A percentile compares a stretch with the other conserved stretches of the same genome.
Conservation (phyloP, 2,329 filamentous ascomycete genomes). For the Ceratocystis colombiana region DNA sequence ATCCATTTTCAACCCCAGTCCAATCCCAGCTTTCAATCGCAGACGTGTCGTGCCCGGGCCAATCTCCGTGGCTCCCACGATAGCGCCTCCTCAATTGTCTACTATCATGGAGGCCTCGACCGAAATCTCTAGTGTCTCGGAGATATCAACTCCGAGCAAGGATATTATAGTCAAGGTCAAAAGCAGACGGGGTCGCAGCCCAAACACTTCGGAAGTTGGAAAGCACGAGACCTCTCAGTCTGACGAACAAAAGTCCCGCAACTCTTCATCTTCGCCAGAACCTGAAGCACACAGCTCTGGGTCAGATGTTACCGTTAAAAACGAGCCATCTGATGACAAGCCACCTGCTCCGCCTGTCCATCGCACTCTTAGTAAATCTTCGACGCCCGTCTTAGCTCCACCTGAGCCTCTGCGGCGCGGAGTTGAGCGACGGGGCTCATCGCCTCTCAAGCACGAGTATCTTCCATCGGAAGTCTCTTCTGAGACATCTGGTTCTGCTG, state of each 20-base stretch:
- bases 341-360: slow-evolving; percentile 24
- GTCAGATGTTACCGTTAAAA: slow-evolving; percentile 20
- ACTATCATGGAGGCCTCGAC: slow-evolving; percentile 23
- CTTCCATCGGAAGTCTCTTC: slow-evolving; percentile 66
- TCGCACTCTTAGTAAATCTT: slow-evolving; percentile 23
- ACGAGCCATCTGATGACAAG: slow-evolving; percentile 20
- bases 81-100: slow-evolving; percentile 19
- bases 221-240: not conserved
- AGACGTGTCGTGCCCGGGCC: slow-evolving; percentile 30
- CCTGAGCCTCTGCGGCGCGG: slow-evolving; percentile 28
- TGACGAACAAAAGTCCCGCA: not conserved
- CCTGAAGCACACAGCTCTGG: slow-evolving; percentile 29
- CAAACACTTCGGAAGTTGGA: slow-evolving; percentile 3
- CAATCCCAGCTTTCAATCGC: slow-evolving; percentile 39
- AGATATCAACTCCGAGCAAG: slow-evolving; percentile 16
- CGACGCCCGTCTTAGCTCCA: slow-evolving; percentile 15
- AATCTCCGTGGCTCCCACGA: slow-evolving; percentile 4
- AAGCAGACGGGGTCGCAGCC: slow-evolving; percentile 22
- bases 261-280: slow-evolving; percentile 16
- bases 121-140: slow-evolving; percentile 17
- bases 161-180: slow-evolving; percentile 21
- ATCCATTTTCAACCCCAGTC: slow-evolving; percentile 55
- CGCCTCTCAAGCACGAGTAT: slow-evolving; percentile 94
- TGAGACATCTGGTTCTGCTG: slow-evolving; percentile 47
- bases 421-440: slow-evolving; percentile 67